Evolutionary conservation across 768 basidiomycete species (phyloP).

Genomic region (Xerocomellus dryophilus): DNA sequence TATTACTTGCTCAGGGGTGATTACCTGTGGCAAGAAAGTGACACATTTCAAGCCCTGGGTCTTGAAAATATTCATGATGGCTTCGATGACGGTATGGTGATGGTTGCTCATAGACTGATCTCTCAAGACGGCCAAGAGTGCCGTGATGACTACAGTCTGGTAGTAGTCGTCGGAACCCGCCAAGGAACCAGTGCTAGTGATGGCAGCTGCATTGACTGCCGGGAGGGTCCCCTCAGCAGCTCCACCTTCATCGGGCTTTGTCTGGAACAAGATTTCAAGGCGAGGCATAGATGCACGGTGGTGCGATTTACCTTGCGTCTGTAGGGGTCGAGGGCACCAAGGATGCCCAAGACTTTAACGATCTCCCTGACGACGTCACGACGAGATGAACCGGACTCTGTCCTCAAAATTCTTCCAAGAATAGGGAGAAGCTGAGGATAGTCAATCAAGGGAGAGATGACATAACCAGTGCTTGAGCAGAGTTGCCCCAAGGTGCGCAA

Average conservation of each 20-base stretch:
- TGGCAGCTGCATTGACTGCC: constrained; percentile 65
- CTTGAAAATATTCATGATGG: constrained; percentile 98
- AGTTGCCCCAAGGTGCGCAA: constrained; percentile 92
- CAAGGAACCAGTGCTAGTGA: constrained; percentile 56
- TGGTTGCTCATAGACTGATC: constrained; percentile 84
- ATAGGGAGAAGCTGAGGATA: constrained; percentile 88
- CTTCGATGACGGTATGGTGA: constrained; percentile 93
- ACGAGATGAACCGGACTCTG: constrained; percentile 70
- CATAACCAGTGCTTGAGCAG: constrained; percentile 93
- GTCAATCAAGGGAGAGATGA: constrained; percentile 86
- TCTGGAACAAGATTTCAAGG: constrained; percentile 33
- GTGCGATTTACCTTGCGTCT: constrained; percentile 69
- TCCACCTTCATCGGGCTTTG: constrained; percentile 61
- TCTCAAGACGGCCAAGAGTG: constrained; percentile 81
- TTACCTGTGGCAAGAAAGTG: constrained; percentile 88
- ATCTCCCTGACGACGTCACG: constrained; percentile 93
- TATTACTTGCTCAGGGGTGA: not conserved
- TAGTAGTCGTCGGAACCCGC: constrained; percentile 91
- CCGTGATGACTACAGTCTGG: constrained; percentile 90
- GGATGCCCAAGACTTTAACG: constrained; percentile 90
- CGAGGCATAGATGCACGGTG: not conserved
- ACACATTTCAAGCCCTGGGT: constrained; percentile 97
- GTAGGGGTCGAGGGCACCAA: constrained; percentile 96
- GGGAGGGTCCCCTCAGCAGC: constrained; percentile 56
- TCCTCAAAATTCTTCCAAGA: constrained; percentile 78